These are phyloP conservation scores for Sporothrix variecibatus DNA, from an alignment of 2,329 filamentous ascomycete genomes.

Conservation along the genomic window DNA sequence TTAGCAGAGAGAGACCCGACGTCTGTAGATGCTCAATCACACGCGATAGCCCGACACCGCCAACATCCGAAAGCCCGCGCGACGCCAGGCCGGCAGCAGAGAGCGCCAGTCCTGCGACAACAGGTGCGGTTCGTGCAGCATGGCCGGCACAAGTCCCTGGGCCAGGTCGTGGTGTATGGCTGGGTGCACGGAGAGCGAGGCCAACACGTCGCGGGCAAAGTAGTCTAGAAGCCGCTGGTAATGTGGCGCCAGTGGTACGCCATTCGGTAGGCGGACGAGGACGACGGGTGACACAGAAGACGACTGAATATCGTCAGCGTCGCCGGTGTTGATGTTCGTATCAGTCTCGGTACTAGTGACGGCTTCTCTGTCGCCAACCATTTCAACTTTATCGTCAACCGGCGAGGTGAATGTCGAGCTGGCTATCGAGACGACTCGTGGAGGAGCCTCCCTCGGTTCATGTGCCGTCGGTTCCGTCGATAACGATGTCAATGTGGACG, in stretches of 20 bases:
- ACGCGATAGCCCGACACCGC: conserved; percentile 18
- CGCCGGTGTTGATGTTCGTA: not conserved
- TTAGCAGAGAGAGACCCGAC: conserved; percentile 23
- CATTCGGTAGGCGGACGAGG: conserved; percentile 22
- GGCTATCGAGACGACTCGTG: too few relatives aligned
- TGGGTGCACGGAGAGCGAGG: conserved; percentile 24
- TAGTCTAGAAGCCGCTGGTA: conserved; percentile 28
- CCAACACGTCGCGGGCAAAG: conserved; percentile 26
- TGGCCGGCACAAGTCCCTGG: conserved; percentile 22
- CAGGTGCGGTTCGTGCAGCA: conserved; percentile 25
- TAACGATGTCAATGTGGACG: not conserved
- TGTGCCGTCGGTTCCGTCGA: not conserved
- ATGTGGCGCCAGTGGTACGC: conserved; percentile 21
- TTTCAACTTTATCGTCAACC: too few relatives aligned
- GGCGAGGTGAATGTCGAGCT: too few relatives aligned
- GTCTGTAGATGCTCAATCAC: conserved; percentile 26
- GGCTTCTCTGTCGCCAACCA: too few relatives aligned
- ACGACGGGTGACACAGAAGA: too few relatives aligned
- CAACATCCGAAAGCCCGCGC: conserved; percentile 25
- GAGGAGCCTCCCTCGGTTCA: too few relatives aligned
- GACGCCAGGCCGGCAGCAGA: conserved; percentile 22
- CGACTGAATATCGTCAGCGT: not conserved
- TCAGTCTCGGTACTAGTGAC: too few relatives aligned
- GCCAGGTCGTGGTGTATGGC: conserved; percentile 27
- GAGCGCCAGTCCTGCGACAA: conserved; percentile 25